Conservation (phyloP, 805 yeast species). For the Nakazawaea ambrosiae region DNA sequence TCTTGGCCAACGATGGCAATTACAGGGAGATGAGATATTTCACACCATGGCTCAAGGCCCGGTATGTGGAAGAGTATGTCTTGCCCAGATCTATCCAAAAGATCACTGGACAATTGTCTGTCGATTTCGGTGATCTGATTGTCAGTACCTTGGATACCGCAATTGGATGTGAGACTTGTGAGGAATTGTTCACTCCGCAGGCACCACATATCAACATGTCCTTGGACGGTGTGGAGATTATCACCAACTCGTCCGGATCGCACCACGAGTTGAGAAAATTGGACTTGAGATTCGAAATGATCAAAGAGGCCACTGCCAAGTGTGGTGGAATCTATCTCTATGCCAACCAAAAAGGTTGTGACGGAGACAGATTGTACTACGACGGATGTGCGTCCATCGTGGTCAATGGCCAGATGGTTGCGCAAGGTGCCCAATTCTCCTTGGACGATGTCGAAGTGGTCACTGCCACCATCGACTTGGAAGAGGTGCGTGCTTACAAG, state of each 20-base stretch:
- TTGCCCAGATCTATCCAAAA: constrained; percentile 67
- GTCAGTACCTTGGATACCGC: constrained; percentile 79
- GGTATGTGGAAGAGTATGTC: constrained; percentile 62
- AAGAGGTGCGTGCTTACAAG: constrained; percentile 82
- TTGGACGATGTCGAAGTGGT: constrained; percentile 89
- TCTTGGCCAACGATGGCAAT: constrained; percentile 96
- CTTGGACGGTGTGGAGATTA: constrained; percentile 93
- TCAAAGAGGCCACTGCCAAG: constrained; percentile 87
- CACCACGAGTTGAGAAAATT: constrained; percentile 94
- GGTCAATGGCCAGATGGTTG: constrained; percentile 85
- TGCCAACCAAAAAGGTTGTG: constrained; percentile 96
- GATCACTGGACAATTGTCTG: constrained; percentile 59
- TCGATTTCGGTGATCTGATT: constrained; percentile 87
- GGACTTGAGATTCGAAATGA: constrained; percentile 75
- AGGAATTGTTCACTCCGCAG: constrained; percentile 93
- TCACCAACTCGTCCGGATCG: constrained; percentile 95
- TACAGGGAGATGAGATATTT: constrained; percentile 97
- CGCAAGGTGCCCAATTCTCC: constrained; percentile 90
- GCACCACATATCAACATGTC: constrained; percentile 92
- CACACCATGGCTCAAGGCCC: constrained; percentile 86
- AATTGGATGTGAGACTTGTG: constrained; percentile 97
- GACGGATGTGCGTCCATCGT: constrained; percentile 97
- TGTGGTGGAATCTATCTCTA: constrained; percentile 96
- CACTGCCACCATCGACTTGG: constrained; percentile 90
- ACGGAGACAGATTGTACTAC: constrained; percentile 93